Base-by-base conservation (phyloP, 2,329 filamentous ascomycete genomes). In the Piedraia hortae region DNA sequence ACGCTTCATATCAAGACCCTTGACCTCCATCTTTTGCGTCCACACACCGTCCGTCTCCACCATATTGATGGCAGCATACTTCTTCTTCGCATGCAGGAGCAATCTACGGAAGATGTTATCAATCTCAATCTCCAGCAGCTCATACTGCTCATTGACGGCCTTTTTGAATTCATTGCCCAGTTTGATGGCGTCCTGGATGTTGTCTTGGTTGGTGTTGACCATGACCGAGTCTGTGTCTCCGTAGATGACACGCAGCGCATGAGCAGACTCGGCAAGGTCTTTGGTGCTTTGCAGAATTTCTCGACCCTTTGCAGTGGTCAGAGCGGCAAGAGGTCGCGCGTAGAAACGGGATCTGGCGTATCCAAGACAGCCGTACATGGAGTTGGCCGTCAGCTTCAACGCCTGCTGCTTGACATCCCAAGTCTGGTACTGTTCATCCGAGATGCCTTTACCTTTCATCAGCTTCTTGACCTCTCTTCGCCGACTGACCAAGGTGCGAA, bases 221-320 rank as follows among this genome's bases (percentile, higher is more conserved):
- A 97, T 97, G 48, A 97, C 85, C 5, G 85, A 97, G 47, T 97
- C 85, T 7, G 85, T 97, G 48, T 97, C 85, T 51, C 85, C 85
- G 37, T 97, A 97, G 31, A 97, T 93, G 43, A 97, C 85, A 38
- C 85, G 73, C 14, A 97, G 59, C 9, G 41, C 41, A 27, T 78
- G 69, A 34, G 73, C 80, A 37, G 65, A 74, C 47, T 97, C 85
- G 6, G 85, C 85, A 29, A 97, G 61, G 24, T 89, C 80, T 46
- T 93, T 97, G 25, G 85, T 97, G 42, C 75, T 88, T 31, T 74
- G 65, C 27, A 97, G 55, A 61, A 97, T 93, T 51, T 97, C 85
- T 53, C 85, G 77, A 26, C 85, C 85, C 46, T 97, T 93, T 52
- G 68, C 89, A 0, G 85, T 97, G 3, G 80, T 93, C 43, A 97